Percentiles rank a stretch among this genome's conserved stretches.
Evolutionary conservation across 2,329 filamentous ascomycete genomes (phyloP).

Genomic region (Mycogone perniciosa): DNA sequence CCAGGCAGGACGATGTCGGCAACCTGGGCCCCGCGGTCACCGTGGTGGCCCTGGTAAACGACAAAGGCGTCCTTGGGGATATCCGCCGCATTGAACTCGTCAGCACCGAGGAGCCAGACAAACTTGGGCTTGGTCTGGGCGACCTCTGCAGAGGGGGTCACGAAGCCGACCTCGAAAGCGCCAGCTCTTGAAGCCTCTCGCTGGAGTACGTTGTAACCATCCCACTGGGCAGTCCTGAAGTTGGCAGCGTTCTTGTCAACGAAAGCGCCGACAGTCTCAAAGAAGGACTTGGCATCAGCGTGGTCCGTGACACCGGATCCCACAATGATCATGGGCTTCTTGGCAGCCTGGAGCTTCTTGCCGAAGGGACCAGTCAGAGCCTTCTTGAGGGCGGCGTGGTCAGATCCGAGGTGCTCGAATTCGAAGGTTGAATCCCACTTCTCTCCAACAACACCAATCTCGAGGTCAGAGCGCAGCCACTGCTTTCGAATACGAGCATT

Average conservation of each 20-base stretch:
- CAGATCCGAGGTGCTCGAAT: slow-evolving; percentile 80
- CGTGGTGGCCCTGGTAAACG: slow-evolving; percentile 97
- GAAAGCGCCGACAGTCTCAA: slow-evolving; percentile 82
- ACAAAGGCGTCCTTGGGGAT: slow-evolving; percentile 95
- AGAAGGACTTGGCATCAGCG: slow-evolving; percentile 83
- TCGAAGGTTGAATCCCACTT: slow-evolving; percentile 92
- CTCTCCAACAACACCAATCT: slow-evolving; percentile 87
- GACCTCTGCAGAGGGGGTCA: slow-evolving; percentile 72
- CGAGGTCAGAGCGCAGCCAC: slow-evolving; percentile 90
- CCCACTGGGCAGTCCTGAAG: slow-evolving; percentile 88
- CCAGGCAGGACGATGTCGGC: slow-evolving; percentile 92
- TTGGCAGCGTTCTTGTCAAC: slow-evolving; percentile 87
- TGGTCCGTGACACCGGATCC: slow-evolving; percentile 91
- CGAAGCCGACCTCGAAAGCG: slow-evolving; percentile 94
- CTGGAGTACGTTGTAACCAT: slow-evolving; percentile 95
- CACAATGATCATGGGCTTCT: slow-evolving; percentile 94
- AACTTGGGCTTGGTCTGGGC: slow-evolving; percentile 87
- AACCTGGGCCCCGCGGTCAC: slow-evolving; percentile 85
- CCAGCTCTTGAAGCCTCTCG: slow-evolving; percentile 85
- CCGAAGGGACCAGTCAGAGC: slow-evolving; percentile 82
- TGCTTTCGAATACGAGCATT: slow-evolving; percentile 98
- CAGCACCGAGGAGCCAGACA: slow-evolving; percentile 91
- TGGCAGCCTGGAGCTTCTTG: slow-evolving; percentile 80
- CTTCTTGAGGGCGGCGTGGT: slow-evolving; percentile 74
- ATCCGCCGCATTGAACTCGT: slow-evolving; percentile 78